phyloP scores from a whole-genome alignment of 352 stramenopile genomes.

The Pythium plurisporium region DNA sequence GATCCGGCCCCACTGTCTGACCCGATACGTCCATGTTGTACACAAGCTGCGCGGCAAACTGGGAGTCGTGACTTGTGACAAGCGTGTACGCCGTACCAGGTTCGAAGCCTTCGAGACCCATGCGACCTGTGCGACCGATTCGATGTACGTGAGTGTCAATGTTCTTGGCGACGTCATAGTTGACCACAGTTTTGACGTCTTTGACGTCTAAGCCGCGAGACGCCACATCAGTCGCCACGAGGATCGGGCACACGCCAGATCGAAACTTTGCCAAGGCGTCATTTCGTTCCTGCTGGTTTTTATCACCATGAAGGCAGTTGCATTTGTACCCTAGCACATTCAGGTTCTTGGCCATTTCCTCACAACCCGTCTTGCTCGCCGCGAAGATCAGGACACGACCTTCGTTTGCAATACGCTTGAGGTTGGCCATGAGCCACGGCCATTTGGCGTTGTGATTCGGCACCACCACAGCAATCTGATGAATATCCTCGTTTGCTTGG shows the following conservation, averaged over 20 bases:
- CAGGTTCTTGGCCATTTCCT: slow-evolving; percentile 77
- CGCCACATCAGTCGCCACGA: slow-evolving; percentile 88
- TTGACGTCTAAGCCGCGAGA: slow-evolving; percentile 87
- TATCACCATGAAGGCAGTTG: slow-evolving; percentile 75
- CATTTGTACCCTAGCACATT: slow-evolving; percentile 31
- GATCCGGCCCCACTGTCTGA: slow-evolving; percentile 46
- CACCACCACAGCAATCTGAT: slow-evolving; percentile 75
- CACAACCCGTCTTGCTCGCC: slow-evolving; percentile 77
- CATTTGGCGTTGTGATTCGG: slow-evolving; percentile 75
- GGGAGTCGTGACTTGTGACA: slow-evolving; percentile 60
- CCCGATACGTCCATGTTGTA: slow-evolving; percentile 82
- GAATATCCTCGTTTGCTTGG: slow-evolving; percentile 90
- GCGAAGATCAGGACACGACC: slow-evolving; percentile 87
- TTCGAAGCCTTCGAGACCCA: slow-evolving; percentile 75
- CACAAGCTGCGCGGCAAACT: slow-evolving; percentile 77
- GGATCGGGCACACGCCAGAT: slow-evolving; percentile 46
- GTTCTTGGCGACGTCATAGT: slow-evolving; percentile 90
- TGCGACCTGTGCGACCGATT: slow-evolving; percentile 84
- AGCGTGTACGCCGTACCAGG: slow-evolving; percentile 81
- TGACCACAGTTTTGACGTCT: slow-evolving; percentile 87
- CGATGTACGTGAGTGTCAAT: slow-evolving; percentile 91
- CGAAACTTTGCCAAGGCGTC: slow-evolving; percentile 70
- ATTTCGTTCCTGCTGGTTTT: slow-evolving; percentile 68
- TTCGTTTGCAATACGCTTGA: slow-evolving; percentile 52
- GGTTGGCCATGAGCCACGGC: slow-evolving; percentile 74